phyloP scores from a whole-genome alignment of 257 asterid genomes.

The Solanum chmielewskii region DNA sequence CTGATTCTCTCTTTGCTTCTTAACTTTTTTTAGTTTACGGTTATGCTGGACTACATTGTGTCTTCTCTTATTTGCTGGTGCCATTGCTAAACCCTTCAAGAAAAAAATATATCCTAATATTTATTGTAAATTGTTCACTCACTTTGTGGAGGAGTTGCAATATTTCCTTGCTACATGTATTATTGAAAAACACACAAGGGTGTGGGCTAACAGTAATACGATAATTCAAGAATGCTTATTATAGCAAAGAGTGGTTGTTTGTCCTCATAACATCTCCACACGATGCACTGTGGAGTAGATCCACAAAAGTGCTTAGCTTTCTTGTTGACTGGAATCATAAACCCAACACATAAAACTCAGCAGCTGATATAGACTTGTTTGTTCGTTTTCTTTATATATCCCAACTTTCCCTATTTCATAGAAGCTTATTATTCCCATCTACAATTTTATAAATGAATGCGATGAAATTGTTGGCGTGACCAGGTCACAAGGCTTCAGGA shows the following conservation, averaged over 20 bases:
- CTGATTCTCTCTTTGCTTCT: not conserved
- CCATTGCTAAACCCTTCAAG: not conserved
- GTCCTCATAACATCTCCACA: not conserved
- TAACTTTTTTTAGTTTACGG: not conserved
- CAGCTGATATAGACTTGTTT: not conserved
- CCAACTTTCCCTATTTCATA: not conserved
- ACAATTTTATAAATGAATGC: not conserved
- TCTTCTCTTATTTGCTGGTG: not conserved
- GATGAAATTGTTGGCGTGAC: not conserved
- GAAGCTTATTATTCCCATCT: not conserved
- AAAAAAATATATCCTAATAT: not conserved
- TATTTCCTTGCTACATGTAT: not conserved
- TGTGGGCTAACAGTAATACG: not conserved
- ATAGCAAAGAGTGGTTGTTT: not conserved
- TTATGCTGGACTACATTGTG: not conserved
- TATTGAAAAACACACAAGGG: not conserved
- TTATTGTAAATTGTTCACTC: not conserved
- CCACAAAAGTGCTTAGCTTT: not conserved
- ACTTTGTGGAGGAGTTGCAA: not conserved
- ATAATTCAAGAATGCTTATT: not conserved
- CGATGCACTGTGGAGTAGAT: not conserved
- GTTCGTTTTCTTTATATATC: not conserved
- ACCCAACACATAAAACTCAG: not conserved
- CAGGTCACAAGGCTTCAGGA: constrained; percentile 72
- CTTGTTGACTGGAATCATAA: not conserved